Evolutionary conservation across 2,329 filamentous ascomycete genomes (phyloP), one percentile per base, ranked within the genome.

Genomic region (Aschersonia sp.): DNA sequence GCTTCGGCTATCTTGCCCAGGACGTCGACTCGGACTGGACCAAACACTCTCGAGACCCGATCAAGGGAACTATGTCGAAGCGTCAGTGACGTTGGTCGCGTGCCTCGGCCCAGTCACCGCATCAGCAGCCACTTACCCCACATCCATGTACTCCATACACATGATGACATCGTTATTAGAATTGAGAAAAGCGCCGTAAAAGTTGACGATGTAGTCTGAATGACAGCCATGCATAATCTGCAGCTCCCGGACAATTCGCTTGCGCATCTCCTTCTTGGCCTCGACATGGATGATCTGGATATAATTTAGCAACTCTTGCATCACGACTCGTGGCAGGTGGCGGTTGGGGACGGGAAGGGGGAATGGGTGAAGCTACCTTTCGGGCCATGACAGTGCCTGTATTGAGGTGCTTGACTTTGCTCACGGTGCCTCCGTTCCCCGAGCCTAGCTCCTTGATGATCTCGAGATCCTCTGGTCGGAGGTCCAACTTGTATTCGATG

Each of bases 91-190:
- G 38, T 31, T 31, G 10, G 12, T 42, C 7, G 40, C 9, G 7
- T 42, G 40, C 9, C 40, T 20, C n/a, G 9, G 9, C 40, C 6
- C 5, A 20, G 9, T 12, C 29, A 30, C 28, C 20, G 20, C 20
- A 20, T 20, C 20, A 20, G 20, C 20, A 20, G n/a, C 71, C 30
- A 30, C 86, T 67, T 76, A 97, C 92, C 92, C 92, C 63, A 91
- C 88, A 67, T 98, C 92, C 88, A 95, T 95, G 64, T 98, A 97
- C 65, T 98, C 92, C 92, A 98, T 98, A 66, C 92, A 98, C 83
- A 98, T 91, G 57, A 97, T 94, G 50, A 98, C 94, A 69, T 98
- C 92, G 61, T 94, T 91, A 52, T 89, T 89, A 61, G 94, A 86
- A 62, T 95, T 97, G 60, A 97, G 78, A 62, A 97, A 98, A 40